Evolutionary conservation across 2,329 filamentous ascomycete species (phyloP).

Genomic region (Colletotrichum eremochloae): DNA sequence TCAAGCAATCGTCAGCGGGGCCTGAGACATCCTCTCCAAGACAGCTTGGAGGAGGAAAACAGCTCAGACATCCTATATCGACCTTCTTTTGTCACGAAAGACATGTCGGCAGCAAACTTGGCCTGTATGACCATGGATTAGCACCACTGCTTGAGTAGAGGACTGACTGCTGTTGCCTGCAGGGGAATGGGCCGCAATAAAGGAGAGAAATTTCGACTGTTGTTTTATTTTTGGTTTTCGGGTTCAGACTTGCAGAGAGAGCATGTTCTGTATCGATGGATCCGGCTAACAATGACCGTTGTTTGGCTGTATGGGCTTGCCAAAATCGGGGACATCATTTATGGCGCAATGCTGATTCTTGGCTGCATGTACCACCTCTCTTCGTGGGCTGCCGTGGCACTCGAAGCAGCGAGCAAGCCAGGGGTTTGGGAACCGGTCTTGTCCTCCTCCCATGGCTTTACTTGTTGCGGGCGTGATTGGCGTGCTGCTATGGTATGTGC

Average conservation of each 20-base stretch:
- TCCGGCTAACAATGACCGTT: conserved; percentile 18
- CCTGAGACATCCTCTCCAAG: neutral
- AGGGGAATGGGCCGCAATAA: neutral
- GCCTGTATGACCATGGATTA: conserved; percentile 7
- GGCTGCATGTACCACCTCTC: conserved; percentile 12
- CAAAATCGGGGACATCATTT: neutral
- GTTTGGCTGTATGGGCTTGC: neutral
- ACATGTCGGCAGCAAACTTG: conserved; percentile 3
- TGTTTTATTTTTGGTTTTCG: neutral
- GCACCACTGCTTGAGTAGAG: neutral
- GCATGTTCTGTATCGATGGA: conserved; percentile 16
- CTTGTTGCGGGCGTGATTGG: conserved; percentile 24
- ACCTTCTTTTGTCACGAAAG: neutral
- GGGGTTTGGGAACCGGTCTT: conserved; percentile 18
- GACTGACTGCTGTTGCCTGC: conserved; percentile 18
- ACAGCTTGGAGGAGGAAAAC: neutral
- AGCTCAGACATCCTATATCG: neutral
- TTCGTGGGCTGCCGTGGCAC: neutral
- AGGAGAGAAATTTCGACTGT: neutral
- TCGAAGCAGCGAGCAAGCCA: conserved; percentile 19
- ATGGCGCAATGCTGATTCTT: neutral
- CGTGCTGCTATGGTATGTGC: conserved; percentile 22
- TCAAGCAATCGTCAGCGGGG: neutral
- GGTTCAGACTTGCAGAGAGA: conserved; percentile 3
- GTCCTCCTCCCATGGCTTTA: neutral